phyloP scores from a whole-genome alignment of 371 early-diverging fungal genomes.

The Zychaea mexicana region DNA sequence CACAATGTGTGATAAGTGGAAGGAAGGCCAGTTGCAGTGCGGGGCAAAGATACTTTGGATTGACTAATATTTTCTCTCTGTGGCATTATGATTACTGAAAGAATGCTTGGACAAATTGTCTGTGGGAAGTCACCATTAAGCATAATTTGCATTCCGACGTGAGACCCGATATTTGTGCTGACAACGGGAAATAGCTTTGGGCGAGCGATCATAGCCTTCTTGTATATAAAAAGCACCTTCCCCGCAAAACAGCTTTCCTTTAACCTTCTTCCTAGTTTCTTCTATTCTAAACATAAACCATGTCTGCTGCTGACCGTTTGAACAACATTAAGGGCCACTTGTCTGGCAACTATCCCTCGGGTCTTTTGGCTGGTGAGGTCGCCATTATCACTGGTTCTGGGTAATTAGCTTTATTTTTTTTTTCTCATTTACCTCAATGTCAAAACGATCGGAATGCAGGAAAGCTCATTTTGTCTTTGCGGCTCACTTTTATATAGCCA shows the following conservation, averaged over 20 bases:
- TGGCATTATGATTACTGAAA: not conserved
- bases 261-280: not conserved
- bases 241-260: not conserved
- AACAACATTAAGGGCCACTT: conserved; percentile 53
- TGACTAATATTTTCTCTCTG: not conserved
- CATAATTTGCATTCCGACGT: not conserved
- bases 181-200: not conserved
- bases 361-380: conserved; percentile 75
- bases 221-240: not conserved
- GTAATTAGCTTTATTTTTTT: conserved; percentile 33
- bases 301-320: conserved; percentile 54
- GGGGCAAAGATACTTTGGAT: too few species aligned
- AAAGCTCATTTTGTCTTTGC: not conserved
- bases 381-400: conserved; percentile 84
- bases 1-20: too few species aligned
- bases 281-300: conserved; percentile 11
- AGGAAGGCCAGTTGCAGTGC: too few species aligned
- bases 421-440: not conserved
- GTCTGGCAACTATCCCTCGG: conserved; percentile 56
- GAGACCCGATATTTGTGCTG: conserved; percentile 1
- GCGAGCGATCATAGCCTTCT: not conserved
- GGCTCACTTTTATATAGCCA: conserved; percentile 48
- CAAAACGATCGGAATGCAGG: not conserved
- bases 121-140: not conserved
- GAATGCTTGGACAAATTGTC: too few species aligned